phyloP scores from a whole-genome alignment of 768 basidiomycete genomes.

The Tylopilus sp. region DNA sequence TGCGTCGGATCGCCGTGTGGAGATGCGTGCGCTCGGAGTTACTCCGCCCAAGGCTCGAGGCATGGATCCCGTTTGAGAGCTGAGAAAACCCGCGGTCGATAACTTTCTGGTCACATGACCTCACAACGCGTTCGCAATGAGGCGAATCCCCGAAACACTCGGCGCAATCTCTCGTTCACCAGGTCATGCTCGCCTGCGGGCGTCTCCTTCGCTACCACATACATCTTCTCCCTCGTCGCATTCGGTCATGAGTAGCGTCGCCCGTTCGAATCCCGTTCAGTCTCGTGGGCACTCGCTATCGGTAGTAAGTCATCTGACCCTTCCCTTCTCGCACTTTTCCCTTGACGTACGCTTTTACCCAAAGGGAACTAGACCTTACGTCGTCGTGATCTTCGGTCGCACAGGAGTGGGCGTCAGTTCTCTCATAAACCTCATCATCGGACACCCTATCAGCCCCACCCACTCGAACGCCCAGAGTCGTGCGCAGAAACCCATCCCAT shows the following conservation, averaged over 20 bases:
- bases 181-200: not conserved
- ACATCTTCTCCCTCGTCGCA: not conserved
- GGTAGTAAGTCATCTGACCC: not conserved
- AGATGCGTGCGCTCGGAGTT: no score
- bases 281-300: not conserved
- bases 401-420: constrained; percentile 30
- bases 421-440: constrained; percentile 26
- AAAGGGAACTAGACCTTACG: constrained; percentile 11
- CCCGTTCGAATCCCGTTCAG: not conserved
- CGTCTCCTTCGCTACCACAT: not conserved
- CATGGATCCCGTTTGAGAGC: no score
- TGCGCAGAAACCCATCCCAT: not conserved
- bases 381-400: constrained; percentile 28
- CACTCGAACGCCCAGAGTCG: constrained; percentile 9
- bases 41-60: no score
- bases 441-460: constrained; percentile 14
- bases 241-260: not conserved
- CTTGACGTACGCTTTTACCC: not conserved
- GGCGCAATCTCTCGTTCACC: not conserved
- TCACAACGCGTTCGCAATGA: constrained; percentile 13
- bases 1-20: no score
- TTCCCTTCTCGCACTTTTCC: not conserved
- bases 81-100: no score
- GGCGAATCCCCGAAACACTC: not conserved
- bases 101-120: not conserved